Base-by-base conservation (phyloP, 192 early-diverging fungal species). In the Jimgerdemannia flammicorona region DNA sequence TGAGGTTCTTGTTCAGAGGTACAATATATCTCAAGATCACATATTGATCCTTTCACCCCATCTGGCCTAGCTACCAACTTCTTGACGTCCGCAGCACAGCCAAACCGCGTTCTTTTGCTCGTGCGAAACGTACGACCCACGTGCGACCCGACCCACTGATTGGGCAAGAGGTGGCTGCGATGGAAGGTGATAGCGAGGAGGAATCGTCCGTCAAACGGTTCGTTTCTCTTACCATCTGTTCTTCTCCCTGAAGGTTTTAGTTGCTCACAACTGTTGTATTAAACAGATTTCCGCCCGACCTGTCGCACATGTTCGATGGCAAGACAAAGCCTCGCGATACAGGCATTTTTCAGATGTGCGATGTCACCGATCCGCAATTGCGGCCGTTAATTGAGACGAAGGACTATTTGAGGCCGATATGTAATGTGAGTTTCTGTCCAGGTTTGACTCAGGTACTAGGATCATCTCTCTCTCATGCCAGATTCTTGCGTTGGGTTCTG, bases 1-100 rank as follows among this genome's bases (percentile, higher is more conserved):
- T 69, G 75, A 80, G 3, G 41, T 68, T 2, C 54, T 77, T 3
- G 79, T 76, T 43, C 54, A 65, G 18, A 29, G 71, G 11, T 59
- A 73, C 29, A 29, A 29, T 29, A 29, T 29, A 29, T 29, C 29
- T 29, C 41, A 66, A 59, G 20, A 43, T 44, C 29, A 67, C 67
- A 14, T 20, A 40, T 65, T 14, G 14, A 65, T 14, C 1, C 14
- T 19, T 19, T 18, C 64, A 65, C 14, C 1, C 14, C 64, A 65
- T 18, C 14, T 1, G 64, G 64, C 64, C 19, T 65, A 65, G 14
- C 14, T 19, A 19, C 14, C 14, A 65, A 65, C 64, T 19, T 14
- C 19, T 19, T 18, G 19, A 14, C 64, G 64, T 65, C 14, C 19
- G 14, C 64, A 14, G 64, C 14, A 65, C 19, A 14, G 64, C 19